These are phyloP conservation scores for Eucalyptus erythrocorys DNA, from an alignment of 345 rosid genomes.

Conservation along the genomic window DNA sequence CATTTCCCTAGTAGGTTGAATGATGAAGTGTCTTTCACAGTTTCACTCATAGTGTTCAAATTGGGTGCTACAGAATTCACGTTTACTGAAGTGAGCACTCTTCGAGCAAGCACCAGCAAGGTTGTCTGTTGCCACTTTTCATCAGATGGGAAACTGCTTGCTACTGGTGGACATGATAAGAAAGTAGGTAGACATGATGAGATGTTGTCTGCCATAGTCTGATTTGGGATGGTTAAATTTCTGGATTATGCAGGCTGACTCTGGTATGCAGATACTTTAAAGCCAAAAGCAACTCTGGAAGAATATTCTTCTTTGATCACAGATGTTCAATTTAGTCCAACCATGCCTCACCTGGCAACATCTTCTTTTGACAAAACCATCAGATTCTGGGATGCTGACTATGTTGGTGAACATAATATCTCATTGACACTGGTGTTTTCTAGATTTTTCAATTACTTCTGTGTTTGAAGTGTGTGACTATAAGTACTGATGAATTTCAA, in stretches of 20 bases:
- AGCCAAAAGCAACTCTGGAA: conserved; percentile 62
- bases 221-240: neutral
- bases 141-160: conserved; percentile 91
- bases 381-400: conserved; percentile 96
- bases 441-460: neutral
- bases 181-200: conserved; percentile 28
- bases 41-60: neutral
- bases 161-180: conserved; percentile 94
- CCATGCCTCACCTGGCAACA: conserved; percentile 82
- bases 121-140: conserved; percentile 87
- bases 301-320: conserved; percentile 76
- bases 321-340: conserved; percentile 88
- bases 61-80: neutral
- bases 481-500: neutral
- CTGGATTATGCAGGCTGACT: conserved; percentile 54
- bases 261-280: conserved; percentile 69
- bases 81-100: conserved; percentile 24
- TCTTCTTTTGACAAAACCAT: conserved; percentile 96
- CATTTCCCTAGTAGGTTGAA: neutral
- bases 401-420: conserved; percentile 30
- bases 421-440: neutral
- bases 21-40: neutral
- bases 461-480: neutral
- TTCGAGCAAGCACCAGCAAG: conserved; percentile 70
- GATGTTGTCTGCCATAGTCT: neutral